Conservation (phyloP, 108 stramenopile genomes). For the Nannochloropsis oceanica region DNA sequence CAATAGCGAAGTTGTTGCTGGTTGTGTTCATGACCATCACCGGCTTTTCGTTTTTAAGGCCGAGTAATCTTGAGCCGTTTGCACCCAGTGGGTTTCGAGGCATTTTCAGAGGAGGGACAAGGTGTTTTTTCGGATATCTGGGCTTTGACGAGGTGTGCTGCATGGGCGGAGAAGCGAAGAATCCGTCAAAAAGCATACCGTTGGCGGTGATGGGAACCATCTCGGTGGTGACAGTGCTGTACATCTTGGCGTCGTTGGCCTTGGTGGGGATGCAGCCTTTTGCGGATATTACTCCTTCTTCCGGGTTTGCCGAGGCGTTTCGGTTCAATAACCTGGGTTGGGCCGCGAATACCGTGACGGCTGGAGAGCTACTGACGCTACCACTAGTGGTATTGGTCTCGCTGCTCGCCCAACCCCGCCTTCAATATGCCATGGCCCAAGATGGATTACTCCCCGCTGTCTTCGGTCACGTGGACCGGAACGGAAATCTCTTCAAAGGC, state of each 20-base stretch:
- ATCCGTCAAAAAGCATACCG: constrained; percentile 60
- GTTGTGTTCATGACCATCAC: constrained; percentile 63
- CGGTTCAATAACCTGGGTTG: constrained; percentile 38
- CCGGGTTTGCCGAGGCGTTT: constrained; percentile 64
- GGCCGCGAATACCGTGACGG: constrained; percentile 30
- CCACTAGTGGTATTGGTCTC: constrained; percentile 77
- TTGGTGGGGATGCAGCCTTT: constrained; percentile 69
- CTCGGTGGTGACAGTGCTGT: constrained; percentile 49
- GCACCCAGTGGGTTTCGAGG: constrained; percentile 37
- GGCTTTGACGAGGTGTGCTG: constrained; percentile 80
- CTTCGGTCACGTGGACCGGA: constrained; percentile 46
- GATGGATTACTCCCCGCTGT: constrained; percentile 66
- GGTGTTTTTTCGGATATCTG: constrained; percentile 75
- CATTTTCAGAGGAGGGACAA: constrained; percentile 54
- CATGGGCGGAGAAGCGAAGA: constrained; percentile 59
- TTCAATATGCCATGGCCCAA: constrained; percentile 60
- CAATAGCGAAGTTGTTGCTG: constrained; percentile 53
- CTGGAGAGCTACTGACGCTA: constrained; percentile 66
- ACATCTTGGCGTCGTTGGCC: constrained; percentile 53
- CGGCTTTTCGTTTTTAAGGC: constrained; percentile 50
- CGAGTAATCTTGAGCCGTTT: constrained; percentile 47
- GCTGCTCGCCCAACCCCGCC: constrained; percentile 67
- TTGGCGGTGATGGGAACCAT: constrained; percentile 56
- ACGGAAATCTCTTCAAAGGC: constrained; percentile 52
- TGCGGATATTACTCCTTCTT: constrained; percentile 47